Evolutionary conservation across 163 green algal genomes (phyloP).

Genomic region (Chlamydomonas reinhardtii): DNA sequence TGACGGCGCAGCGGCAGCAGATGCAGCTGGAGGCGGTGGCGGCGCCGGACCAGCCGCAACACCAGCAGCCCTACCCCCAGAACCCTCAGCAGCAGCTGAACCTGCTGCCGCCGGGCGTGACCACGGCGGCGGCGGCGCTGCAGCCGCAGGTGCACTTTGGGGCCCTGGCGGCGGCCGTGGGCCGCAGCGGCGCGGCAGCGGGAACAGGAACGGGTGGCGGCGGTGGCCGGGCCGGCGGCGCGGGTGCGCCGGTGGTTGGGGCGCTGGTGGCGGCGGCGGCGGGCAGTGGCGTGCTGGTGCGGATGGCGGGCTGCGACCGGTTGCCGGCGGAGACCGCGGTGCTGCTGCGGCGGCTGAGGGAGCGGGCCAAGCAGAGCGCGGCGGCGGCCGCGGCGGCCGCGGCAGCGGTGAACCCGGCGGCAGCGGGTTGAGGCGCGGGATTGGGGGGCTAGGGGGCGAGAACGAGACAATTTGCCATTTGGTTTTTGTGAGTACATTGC

Average conservation of each 20-base stretch:
- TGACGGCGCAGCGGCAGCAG: slow-evolving; percentile 2
- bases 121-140: no score
- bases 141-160: not conserved
- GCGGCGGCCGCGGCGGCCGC: not conserved
- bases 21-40: not conserved
- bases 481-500: no score
- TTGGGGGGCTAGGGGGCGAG: no score
- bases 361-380: slow-evolving; percentile 17
- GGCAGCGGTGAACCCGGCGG: not conserved
- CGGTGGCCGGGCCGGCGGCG: not conserved
- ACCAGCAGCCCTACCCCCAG: no score
- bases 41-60: not conserved
- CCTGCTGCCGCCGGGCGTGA: not conserved
- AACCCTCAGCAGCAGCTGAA: not conserved
- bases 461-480: no score
- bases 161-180: not conserved
- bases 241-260: not conserved
- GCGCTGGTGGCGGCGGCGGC: not conserved
- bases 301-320: slow-evolving; percentile 43
- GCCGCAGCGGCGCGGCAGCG: not conserved
- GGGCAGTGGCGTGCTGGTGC: slow-evolving; percentile 14
- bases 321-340: slow-evolving; percentile 23
- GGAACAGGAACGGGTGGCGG: not conserved
- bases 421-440: not conserved
- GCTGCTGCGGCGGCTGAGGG: slow-evolving; percentile 32